Evolutionary conservation across 2,329 filamentous ascomycete species (phyloP).

Genomic region (Scedosporium aurantiacum): DNA sequence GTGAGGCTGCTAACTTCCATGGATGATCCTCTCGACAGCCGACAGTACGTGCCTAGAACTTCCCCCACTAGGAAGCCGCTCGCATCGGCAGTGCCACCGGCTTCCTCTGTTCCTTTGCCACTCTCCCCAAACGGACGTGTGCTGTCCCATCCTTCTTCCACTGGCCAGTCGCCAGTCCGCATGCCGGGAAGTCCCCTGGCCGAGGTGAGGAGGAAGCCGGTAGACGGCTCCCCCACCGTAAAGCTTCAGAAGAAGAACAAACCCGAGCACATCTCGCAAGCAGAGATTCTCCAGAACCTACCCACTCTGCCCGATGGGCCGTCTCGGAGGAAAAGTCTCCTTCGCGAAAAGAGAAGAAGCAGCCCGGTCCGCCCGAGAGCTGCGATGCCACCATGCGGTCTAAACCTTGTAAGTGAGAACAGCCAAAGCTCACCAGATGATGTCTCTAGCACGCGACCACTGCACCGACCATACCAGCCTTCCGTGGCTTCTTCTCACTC

Average conservation of each 20-base stretch:
- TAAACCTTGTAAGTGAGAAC: background rate
- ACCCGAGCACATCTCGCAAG: conserved; percentile 17
- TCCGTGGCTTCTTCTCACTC: conserved; percentile 38
- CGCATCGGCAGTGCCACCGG: conserved; percentile 9
- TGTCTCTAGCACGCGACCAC: conserved; percentile 29
- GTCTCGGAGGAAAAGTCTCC: conserved; percentile 17
- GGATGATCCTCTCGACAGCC: conserved; percentile 39
- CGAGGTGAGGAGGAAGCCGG: background rate
- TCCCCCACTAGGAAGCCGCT: conserved; percentile 7
- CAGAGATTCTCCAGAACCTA: conserved; percentile 25
- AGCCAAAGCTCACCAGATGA: conserved; percentile 1
- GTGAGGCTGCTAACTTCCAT: conserved; percentile 52
- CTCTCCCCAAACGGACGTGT: conserved; percentile 7
- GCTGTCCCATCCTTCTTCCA: conserved; percentile 1
- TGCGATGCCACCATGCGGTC: background rate
- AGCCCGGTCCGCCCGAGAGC: conserved; percentile 6
- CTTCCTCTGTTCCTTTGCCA: conserved; percentile 3
- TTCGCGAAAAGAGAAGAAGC: background rate
- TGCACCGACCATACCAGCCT: conserved; percentile 39
- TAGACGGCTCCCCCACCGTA: conserved; percentile 24
- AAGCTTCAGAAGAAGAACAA: conserved; percentile 37
- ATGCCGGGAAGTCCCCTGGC: background rate
- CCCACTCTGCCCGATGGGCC: conserved; percentile 41
- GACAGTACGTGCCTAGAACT: conserved; percentile 44
- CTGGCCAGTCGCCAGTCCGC: conserved; percentile 1